Evolutionary conservation across 202 grass and related monocot genomes (phyloP), one percentile per base, ranked within the genome.

Genomic region (Cymbopogon flexuosus): DNA sequence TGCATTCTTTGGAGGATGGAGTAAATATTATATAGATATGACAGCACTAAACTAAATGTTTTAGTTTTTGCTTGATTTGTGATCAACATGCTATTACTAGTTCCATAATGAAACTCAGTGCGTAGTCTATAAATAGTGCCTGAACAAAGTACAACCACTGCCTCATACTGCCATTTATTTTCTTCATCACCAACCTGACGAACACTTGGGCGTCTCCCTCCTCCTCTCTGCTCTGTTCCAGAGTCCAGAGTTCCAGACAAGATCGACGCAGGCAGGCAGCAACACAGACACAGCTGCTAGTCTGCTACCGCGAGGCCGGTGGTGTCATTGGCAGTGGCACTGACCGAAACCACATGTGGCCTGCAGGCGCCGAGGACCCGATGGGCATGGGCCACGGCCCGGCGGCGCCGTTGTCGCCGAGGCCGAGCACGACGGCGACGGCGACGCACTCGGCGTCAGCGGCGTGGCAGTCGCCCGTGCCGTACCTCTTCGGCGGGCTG

Each of bases 401-500:
- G 13, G 57, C 79, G 2, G 63, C 37, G 27, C 5, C 63, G 31
- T 14, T 9, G 37, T 40, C 82, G 9, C 56, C 56, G 56, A 59
- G 56, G 10, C 54, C 88, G 29, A 62, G 42, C 39, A 78, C 83
- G 27, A 65, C 68, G 62, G 31, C 62, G 62, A 31, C 70, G 11
- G 22, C 18, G 11, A 22, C 18, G 62, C 89, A 65, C 61, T 73
- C 85, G 23, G 21, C 83, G 72, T 69, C 85, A n/a, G 21, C 36
- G 36, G 36, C 80, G 69, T 94, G 83, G 83, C 89, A 72, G 18
- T 89, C 94, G 35, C 91, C 94, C 43, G 88, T 94, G 37, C 89
- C 94, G 30, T 97, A 94, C 85, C 85, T 97, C 52, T 97, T 97
- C 75, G 85, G 89, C 70, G 94, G 87, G 49, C 80, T 97, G 10